phyloP scores from a whole-genome alignment of 208 protist species.

The Willaertia magna region DNA sequence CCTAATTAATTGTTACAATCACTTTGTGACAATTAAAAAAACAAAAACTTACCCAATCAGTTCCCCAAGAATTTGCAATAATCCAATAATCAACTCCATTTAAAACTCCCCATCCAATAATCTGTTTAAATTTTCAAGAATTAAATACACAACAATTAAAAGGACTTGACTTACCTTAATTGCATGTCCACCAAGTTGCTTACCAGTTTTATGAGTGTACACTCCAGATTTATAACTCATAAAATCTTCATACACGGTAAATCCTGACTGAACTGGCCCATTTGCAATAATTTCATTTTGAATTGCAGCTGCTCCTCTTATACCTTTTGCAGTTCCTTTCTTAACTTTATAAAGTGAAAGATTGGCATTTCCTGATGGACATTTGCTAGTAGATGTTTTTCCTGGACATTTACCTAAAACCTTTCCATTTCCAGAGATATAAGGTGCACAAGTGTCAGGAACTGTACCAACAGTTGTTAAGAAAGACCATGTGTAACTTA shows the following conservation, averaged over 20 bases:
- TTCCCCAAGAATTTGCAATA: conserved; percentile 28
- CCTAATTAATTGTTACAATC: conserved; percentile 76
- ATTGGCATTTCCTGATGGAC: background rate
- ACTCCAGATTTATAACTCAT: background rate
- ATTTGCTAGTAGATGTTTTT: too few species aligned
- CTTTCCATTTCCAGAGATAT: background rate
- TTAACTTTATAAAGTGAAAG: background rate
- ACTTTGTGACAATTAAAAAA: too few species aligned
- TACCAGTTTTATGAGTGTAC: conserved; percentile 34
- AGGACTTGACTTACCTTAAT: too few species aligned
- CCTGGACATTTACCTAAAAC: conserved; percentile 20
- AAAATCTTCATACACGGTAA: conserved; percentile 55
- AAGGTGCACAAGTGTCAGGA: background rate
- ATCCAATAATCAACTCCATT: conserved; percentile 54
- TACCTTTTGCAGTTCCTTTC: background rate
- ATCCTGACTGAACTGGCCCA: conserved; percentile 65
- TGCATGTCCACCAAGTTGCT: background rate
- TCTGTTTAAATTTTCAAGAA: too few species aligned
- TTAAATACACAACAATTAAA: too few species aligned
- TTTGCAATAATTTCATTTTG: conserved; percentile 61
- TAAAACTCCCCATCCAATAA: background rate
- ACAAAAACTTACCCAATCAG: too few species aligned
- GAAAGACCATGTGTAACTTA: background rate
- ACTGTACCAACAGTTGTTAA: background rate
- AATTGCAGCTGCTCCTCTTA: conserved; percentile 22